phyloP scores from a whole-genome alignment of 192 early-diverging fungal species.

The Coemansia sp. region DNA sequence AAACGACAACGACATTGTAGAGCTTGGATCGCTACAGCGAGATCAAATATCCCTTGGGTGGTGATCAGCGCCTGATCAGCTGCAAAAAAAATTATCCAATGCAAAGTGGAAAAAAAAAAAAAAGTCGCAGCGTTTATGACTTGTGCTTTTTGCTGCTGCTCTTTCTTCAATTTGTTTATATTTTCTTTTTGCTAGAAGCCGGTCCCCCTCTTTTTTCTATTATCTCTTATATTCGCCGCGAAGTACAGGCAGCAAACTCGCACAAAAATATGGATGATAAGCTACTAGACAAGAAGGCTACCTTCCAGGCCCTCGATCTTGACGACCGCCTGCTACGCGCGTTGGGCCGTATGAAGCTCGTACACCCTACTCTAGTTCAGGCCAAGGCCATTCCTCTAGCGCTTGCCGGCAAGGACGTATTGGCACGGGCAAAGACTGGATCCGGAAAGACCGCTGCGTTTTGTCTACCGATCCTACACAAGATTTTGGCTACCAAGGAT shows the following conservation, averaged over 20 bases:
- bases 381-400: constrained; percentile 87
- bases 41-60: neutral
- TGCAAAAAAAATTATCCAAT: constrained; percentile 5
- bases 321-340: constrained; percentile 89
- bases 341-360: constrained; percentile 81
- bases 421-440: constrained; percentile 92
- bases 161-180: neutral
- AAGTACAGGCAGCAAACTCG: neutral
- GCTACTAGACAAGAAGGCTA: constrained; percentile 57
- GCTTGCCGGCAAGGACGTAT: constrained; percentile 89
- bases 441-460: constrained; percentile 98
- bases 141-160: neutral
- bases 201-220: neutral
- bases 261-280: constrained; percentile 41
- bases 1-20: neutral
- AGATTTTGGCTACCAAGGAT: constrained; percentile 79
- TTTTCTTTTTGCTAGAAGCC: constrained; percentile 1
- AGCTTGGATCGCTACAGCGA: neutral
- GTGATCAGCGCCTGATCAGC: neutral
- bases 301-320: constrained; percentile 73
- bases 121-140: constrained; percentile 1
- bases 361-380: constrained; percentile 90
- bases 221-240: neutral
- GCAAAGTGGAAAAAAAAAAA: neutral
- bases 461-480: constrained; percentile 88